Percentiles rank a stretch among this genome's conserved stretches.
phyloP scores from a whole-genome alignment of 192 early-diverging fungal genomes.

The Dimargaris xerosporica region DNA sequence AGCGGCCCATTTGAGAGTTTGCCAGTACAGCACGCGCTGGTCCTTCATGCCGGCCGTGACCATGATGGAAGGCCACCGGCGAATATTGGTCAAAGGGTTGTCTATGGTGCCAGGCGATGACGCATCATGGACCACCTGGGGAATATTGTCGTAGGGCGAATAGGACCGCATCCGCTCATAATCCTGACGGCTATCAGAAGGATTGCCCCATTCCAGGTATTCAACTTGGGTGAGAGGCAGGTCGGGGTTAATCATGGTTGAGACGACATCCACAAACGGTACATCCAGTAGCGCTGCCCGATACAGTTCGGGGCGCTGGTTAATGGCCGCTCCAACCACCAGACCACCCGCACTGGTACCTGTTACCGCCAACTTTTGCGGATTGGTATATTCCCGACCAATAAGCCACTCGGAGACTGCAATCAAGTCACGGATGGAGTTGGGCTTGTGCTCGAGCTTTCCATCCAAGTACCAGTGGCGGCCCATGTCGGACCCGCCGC shows the following conservation, averaged over 20 bases:
- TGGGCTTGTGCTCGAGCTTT: conserved; percentile 49
- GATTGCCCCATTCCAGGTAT: conserved; percentile 65
- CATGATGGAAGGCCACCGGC: conserved; percentile 40
- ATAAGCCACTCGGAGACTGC: conserved; percentile 47
- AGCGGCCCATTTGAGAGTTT: conserved; percentile 81
- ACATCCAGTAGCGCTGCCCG: conserved; percentile 59
- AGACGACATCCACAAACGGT: conserved; percentile 74
- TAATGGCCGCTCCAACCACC: conserved; percentile 49
- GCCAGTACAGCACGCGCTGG: conserved; percentile 63
- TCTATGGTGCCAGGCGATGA: neutral
- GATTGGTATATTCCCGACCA: conserved; percentile 34
- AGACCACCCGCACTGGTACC: conserved; percentile 70
- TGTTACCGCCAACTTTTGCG: conserved; percentile 39
- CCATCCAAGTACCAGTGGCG: conserved; percentile 63
- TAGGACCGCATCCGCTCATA: conserved; percentile 44
- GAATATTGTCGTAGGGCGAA: conserved; percentile 55
- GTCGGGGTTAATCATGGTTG: conserved; percentile 63
- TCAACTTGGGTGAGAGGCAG: conserved; percentile 58
- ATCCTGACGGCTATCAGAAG: conserved; percentile 24
- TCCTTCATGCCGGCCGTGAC: conserved; percentile 67
- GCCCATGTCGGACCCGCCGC: conserved; percentile 68
- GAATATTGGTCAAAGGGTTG: neutral
- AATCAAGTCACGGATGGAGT: conserved; percentile 58
- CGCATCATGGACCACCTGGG: neutral
- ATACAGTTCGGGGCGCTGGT: conserved; percentile 51